phyloP scores from a whole-genome alignment of 1,284 basidiomycete genomes.

The Sparassis latifolia region DNA sequence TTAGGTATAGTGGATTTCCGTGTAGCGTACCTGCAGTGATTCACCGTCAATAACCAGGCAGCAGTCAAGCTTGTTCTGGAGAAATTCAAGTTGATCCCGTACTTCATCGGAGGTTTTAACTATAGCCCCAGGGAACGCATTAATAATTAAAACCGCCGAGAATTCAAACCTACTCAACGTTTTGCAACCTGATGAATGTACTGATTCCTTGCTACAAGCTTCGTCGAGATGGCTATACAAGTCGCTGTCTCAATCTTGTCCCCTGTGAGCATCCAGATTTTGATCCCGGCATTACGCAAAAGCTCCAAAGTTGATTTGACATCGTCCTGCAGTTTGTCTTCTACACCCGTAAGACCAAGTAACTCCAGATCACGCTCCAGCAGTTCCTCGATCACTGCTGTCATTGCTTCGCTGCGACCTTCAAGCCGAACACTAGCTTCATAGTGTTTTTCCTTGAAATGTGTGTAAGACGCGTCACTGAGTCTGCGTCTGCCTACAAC shows the following conservation, averaged over 20 bases:
- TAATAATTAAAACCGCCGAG: slow-evolving; percentile 4
- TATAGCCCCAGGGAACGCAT: slow-evolving; percentile 24
- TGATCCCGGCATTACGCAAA: slow-evolving; percentile 92
- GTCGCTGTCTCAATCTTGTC: slow-evolving; percentile 99
- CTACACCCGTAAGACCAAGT: slow-evolving; percentile 92
- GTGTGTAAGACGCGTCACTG: slow-evolving; percentile 59
- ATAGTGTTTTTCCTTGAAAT: slow-evolving; percentile 75
- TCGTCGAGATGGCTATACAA: slow-evolving; percentile 96
- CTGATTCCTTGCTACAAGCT: slow-evolving; percentile 92
- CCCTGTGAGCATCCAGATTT: slow-evolving; percentile 99
- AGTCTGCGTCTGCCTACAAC: slow-evolving; percentile 86
- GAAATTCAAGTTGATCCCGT: slow-evolving; percentile 88
- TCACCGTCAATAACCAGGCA: slow-evolving; percentile 99
- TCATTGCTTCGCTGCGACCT: slow-evolving; percentile 79
- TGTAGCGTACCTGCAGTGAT: slow-evolving; percentile 67
- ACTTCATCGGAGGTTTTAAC: slow-evolving; percentile 82
- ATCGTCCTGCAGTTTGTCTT: slow-evolving; percentile 97
- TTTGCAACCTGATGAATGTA: slow-evolving; percentile 98
- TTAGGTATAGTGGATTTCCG: background rate
- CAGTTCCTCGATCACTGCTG: slow-evolving; percentile 64
- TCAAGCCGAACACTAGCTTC: slow-evolving; percentile 75
- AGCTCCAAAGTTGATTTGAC: slow-evolving; percentile 93
- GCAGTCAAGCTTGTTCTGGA: slow-evolving; percentile 93
- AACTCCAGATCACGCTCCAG: slow-evolving; percentile 90
- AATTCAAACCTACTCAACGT: slow-evolving; percentile 43